Conservation (phyloP, 2,329 filamentous ascomycete genomes). For the Aspergillus neoniger region DNA sequence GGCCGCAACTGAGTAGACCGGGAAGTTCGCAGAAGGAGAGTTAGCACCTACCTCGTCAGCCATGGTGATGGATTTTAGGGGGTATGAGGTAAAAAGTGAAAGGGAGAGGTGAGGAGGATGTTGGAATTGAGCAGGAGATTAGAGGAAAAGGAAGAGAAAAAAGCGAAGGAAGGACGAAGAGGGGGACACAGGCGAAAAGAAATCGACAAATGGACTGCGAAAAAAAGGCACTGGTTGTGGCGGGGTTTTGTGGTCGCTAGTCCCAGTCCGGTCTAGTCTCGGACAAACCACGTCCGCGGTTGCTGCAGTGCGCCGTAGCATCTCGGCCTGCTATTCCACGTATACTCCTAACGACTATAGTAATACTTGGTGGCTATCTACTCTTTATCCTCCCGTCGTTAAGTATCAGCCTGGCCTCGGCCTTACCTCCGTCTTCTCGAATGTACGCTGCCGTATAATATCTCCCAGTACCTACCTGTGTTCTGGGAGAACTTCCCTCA, state of each 20-base stretch:
- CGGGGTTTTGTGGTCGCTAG: slow-evolving; percentile 32
- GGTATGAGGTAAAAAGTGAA: slow-evolving; percentile 21
- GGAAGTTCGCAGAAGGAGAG: slow-evolving; percentile 19
- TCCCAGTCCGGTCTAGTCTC: slow-evolving; percentile 28
- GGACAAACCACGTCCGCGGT: slow-evolving; percentile 11
- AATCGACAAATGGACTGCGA: slow-evolving; percentile 31
- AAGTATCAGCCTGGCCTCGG: background rate
- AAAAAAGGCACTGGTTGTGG: slow-evolving; percentile 39
- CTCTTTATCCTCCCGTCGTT: background rate
- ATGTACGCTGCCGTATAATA: background rate
- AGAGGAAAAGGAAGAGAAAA: slow-evolving; percentile 24
- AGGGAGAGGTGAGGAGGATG: slow-evolving; percentile 24
- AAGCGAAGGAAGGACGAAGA: slow-evolving; percentile 25
- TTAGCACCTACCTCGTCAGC: slow-evolving; percentile 63
- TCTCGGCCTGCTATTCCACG: slow-evolving; percentile 8
- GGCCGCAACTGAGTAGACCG: background rate
- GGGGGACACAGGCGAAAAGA: slow-evolving; percentile 25
- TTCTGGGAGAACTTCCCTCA: background rate
- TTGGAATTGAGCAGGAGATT: slow-evolving; percentile 21
- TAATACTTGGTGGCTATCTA: background rate
- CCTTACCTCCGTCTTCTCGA: background rate
- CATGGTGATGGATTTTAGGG: slow-evolving; percentile 55
- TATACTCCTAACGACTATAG: background rate
- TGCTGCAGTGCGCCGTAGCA: slow-evolving; percentile 7
- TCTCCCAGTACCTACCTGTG: background rate